phyloP scores from a whole-genome alignment of 2,329 filamentous ascomycete genomes.

The Sclerotinia borealis region DNA sequence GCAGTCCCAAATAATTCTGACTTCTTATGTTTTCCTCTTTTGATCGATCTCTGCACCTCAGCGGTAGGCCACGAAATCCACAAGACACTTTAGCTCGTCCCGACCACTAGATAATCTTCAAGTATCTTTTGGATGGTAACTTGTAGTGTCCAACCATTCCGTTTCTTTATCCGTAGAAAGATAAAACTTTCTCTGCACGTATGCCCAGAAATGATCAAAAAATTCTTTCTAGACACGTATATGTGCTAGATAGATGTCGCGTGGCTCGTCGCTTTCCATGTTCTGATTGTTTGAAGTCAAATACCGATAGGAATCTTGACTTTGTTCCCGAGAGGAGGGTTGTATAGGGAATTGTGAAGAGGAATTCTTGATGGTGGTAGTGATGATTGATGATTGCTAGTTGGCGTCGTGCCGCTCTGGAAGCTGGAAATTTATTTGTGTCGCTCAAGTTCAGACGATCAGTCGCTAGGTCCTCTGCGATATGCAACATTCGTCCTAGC shows the following conservation, averaged over 20 bases:
- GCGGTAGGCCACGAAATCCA: neutral
- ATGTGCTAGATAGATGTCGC: neutral
- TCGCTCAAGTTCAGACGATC: neutral
- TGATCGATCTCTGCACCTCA: neutral
- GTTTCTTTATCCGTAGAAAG: neutral
- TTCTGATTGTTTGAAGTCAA: neutral
- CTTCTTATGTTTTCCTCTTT: neutral
- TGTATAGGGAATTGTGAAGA: neutral
- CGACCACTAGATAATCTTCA: neutral
- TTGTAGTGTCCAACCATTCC: neutral
- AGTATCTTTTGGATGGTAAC: neutral
- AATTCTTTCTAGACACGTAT: neutral
- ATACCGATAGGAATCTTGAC: neutral
- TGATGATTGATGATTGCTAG: neutral
- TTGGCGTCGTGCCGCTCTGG: neutral
- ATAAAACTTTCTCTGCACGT: no score
- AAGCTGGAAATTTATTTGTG: neutral
- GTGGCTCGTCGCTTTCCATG: neutral
- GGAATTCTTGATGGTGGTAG: neutral
- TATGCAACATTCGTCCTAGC: neutral
- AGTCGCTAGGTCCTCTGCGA: neutral
- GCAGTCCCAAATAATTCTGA: neutral
- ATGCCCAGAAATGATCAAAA: neutral
- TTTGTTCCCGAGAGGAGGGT: neutral
- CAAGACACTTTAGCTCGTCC: neutral